A percentile compares a stretch with the other conserved stretches of the same genome.
phyloP scores from a whole-genome alignment of 1,284 basidiomycete genomes.

The Papiliotrema nemorosa region DNA sequence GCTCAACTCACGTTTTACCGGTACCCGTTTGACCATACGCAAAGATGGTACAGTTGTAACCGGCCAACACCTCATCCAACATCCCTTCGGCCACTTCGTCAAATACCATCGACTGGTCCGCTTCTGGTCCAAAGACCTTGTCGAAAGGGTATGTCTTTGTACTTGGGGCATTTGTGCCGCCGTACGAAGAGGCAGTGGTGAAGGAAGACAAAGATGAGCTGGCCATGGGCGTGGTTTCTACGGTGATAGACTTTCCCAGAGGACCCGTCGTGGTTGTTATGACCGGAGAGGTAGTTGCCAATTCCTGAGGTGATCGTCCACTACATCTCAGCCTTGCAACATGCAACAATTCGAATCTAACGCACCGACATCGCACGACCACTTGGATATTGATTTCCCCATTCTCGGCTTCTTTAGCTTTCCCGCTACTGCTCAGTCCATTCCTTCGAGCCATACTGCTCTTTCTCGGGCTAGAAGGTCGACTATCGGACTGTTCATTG shows the following conservation, averaged over 20 bases:
- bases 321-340: constrained; percentile 52
- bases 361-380: constrained; percentile 76
- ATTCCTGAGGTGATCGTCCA: constrained; percentile 62
- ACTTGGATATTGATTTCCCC: constrained; percentile 73
- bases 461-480: constrained; percentile 19
- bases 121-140: constrained; percentile 92
- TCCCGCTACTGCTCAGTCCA: neutral
- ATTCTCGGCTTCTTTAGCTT: constrained; percentile 11
- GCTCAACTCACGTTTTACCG: constrained; percentile 83
- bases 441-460: constrained; percentile 1
- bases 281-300: constrained; percentile 72
- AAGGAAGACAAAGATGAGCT: constrained; percentile 22
- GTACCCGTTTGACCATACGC: constrained; percentile 99
- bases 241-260: constrained; percentile 67
- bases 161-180: constrained; percentile 29
- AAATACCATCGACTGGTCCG: constrained; percentile 92
- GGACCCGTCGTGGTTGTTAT: constrained; percentile 73
- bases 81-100: constrained; percentile 89
- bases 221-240: constrained; percentile 59
- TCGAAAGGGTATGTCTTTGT: constrained; percentile 87
- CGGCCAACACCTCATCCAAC: constrained; percentile 85
- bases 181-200: constrained; percentile 57
- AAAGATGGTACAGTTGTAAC: constrained; percentile 98
- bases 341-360: neutral
- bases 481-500: constrained; percentile 6